Conservation (phyloP, 2,329 filamentous ascomycete genomes). For the Calonectria hawksworthii region DNA sequence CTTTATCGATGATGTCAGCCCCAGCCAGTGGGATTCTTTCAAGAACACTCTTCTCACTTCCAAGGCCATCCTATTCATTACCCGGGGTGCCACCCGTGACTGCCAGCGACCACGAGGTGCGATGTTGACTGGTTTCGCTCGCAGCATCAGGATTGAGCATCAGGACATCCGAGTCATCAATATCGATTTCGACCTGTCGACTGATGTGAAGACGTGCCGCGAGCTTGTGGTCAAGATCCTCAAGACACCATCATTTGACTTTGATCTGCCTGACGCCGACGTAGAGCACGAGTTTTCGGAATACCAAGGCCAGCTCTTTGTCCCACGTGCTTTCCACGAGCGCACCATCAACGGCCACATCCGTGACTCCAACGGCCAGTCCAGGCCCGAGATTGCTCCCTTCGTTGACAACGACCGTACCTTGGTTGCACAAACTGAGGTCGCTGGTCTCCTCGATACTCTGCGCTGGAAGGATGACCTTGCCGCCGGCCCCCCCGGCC, state of each 20-base stretch:
- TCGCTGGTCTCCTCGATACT: constrained; percentile 16
- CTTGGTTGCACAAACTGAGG: constrained; percentile 14
- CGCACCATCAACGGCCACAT: not conserved
- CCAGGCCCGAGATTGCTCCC: constrained; percentile 8
- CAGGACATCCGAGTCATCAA: constrained; percentile 19
- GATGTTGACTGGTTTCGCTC: constrained; percentile 18
- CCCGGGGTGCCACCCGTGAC: constrained; percentile 6
- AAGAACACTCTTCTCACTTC: constrained; percentile 14
- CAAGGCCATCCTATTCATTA: constrained; percentile 18
- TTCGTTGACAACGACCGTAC: constrained; percentile 17
- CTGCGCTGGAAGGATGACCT: constrained; percentile 20
- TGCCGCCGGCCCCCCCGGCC: constrained; percentile 9
- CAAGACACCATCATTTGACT: constrained; percentile 16
- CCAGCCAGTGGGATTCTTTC: constrained; percentile 10
- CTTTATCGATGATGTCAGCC: constrained; percentile 17
- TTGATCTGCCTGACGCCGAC: constrained; percentile 5
- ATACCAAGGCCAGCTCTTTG: constrained; percentile 12
- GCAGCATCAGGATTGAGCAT: constrained; percentile 21
- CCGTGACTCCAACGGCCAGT: constrained; percentile 15
- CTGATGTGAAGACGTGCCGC: not conserved
- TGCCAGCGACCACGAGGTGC: constrained; percentile 15
- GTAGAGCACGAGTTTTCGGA: constrained; percentile 20
- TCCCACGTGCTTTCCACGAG: constrained; percentile 18
- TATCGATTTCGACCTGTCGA: constrained; percentile 11
- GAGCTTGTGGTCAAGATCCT: constrained; percentile 14